Evolutionary conservation across 2,329 filamentous ascomycete genomes (phyloP).

Genomic region (Stagonosporopsis rhizophila): DNA sequence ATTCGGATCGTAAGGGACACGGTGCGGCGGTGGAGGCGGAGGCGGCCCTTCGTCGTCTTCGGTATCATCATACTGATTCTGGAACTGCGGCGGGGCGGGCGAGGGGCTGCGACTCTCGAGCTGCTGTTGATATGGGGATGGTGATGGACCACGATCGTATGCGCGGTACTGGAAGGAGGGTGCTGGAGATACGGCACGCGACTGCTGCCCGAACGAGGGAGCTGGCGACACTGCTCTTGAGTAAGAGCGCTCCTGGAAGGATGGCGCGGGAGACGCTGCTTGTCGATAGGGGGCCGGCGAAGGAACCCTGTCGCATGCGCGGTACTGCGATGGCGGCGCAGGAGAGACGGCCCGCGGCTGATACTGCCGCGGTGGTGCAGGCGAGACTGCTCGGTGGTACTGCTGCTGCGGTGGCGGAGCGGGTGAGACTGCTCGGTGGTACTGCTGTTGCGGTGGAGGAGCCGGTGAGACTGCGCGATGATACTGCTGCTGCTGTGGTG

Average conservation of each 20-base stretch:
- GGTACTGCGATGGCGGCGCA: constrained; percentile 36
- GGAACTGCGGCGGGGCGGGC: constrained; percentile 41
- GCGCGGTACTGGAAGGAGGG: constrained; percentile 46
- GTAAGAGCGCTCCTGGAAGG: constrained; percentile 31
- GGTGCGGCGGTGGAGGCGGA: constrained; percentile 83
- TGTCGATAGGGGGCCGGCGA: constrained; percentile 42
- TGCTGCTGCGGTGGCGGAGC: constrained; percentile 32
- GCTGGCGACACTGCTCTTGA: constrained; percentile 41
- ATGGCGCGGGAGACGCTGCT: constrained; percentile 41
- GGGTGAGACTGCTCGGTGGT: constrained; percentile 35
- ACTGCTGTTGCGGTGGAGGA: constrained; percentile 29
- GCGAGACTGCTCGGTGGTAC: constrained; percentile 29
- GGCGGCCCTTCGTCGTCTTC: constrained; percentile 72
- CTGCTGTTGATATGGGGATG: constrained; percentile 45
- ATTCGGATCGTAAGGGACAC: constrained; percentile 60
- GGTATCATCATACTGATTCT: constrained; percentile 22
- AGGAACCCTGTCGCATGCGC: constrained; percentile 31
- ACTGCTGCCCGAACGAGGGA: constrained; percentile 38
- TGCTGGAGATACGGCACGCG: constrained; percentile 41
- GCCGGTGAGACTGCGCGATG: constrained; percentile 38
- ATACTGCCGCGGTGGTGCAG: constrained; percentile 32
- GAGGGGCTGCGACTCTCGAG: constrained; percentile 35
- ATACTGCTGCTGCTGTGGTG: constrained; percentile 24
- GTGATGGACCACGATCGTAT: constrained; percentile 52
- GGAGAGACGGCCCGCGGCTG: constrained; percentile 39